phyloP scores from a whole-genome alignment of 139 green algal genomes.

The Chlorella sorokiniana region DNA sequence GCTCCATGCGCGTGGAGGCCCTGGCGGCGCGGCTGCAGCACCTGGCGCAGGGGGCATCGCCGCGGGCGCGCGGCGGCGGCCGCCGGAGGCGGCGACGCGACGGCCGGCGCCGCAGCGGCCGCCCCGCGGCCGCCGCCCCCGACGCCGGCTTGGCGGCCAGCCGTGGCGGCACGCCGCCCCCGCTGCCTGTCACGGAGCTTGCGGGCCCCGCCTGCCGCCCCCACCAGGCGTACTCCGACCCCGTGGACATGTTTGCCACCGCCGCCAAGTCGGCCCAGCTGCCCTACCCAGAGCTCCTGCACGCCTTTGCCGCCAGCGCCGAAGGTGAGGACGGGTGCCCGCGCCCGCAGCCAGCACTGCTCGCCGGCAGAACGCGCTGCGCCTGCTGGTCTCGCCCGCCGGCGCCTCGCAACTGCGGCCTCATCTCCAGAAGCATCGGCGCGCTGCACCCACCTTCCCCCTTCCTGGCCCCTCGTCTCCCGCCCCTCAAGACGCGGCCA shows the following conservation, averaged over 20 bases:
- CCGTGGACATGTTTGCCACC: conserved; percentile 28
- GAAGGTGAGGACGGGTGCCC: conserved; percentile 10
- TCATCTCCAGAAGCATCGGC: no score
- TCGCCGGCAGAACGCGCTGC: no score
- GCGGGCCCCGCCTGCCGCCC: conserved; percentile 8
- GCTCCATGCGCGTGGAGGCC: conserved; percentile 18
- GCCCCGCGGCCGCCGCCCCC: neutral
- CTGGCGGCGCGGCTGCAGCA: conserved; percentile 1
- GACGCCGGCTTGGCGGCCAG: neutral
- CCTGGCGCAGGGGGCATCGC: neutral
- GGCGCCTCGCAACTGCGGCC: no score
- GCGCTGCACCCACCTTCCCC: no score
- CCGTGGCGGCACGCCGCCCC: conserved; percentile 7
- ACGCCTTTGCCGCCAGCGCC: conserved; percentile 31
- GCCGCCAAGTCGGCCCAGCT: conserved; percentile 27
- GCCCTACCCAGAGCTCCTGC: conserved; percentile 18
- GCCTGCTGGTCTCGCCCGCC: no score
- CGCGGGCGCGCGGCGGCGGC: neutral
- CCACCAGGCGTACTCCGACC: conserved; percentile 16
- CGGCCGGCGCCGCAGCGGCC: neutral
- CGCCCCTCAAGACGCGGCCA: no score
- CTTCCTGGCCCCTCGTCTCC: no score
- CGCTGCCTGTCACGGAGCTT: neutral
- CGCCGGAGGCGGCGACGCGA: neutral
- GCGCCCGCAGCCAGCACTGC: no score